Conservation (phyloP, 2,329 filamentous ascomycete species). For the Nigrospora osmanthi region DNA sequence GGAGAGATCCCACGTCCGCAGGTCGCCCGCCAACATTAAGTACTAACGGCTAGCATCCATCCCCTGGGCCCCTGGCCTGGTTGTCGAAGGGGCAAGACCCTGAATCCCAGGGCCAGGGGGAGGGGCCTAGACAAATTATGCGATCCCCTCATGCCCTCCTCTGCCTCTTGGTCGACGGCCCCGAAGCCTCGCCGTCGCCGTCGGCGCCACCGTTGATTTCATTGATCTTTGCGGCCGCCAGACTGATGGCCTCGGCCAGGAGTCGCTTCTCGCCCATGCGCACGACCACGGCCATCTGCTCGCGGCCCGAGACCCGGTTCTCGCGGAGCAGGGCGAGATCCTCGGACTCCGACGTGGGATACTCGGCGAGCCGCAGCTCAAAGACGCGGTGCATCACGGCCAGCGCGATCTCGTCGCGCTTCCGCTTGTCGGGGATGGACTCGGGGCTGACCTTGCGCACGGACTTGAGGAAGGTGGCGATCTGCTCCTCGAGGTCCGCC, state of each 20-base stretch:
- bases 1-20: too few species aligned
- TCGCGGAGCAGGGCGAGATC: conserved; percentile 29
- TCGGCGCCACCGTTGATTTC: conserved; percentile 6
- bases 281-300: conserved; percentile 57
- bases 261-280: conserved; percentile 67
- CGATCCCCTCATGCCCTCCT: conserved; percentile 3
- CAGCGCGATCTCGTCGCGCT: conserved; percentile 36
- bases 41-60: too few species aligned
- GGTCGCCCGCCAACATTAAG: too few species aligned
- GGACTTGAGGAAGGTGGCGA: conserved; percentile 41
- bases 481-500: conserved; percentile 42
- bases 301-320: conserved; percentile 23
- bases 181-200: conserved; percentile 5
- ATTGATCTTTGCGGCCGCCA: conserved; percentile 20
- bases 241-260: conserved; percentile 42
- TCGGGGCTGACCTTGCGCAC: conserved; percentile 34
- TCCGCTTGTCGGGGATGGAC: conserved; percentile 39
- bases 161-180: conserved; percentile 20
- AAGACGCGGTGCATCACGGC: conserved; percentile 30
- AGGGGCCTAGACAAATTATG: too few species aligned
- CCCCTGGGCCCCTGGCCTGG: too few species aligned
- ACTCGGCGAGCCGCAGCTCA: conserved; percentile 29
- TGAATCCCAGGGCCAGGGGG: too few species aligned
- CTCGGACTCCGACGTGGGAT: conserved; percentile 31
- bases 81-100: too few species aligned